Evolutionary conservation across 495 filamentous ascomycete genomes (phyloP).

Genomic region (Massariosphaeria phaeospora): DNA sequence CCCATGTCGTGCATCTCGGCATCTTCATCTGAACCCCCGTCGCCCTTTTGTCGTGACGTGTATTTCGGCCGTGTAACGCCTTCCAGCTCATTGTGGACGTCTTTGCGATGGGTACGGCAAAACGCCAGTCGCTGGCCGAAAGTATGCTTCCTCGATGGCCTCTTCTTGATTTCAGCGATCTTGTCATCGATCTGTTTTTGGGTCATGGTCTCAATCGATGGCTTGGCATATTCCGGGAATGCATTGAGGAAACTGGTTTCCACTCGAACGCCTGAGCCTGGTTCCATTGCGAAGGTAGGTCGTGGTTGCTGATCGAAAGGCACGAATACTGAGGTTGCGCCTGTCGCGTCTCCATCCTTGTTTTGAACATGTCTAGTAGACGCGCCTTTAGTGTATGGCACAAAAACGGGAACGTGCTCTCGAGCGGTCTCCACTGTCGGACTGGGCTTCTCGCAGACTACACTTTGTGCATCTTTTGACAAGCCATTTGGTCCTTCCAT

Average conservation of each 20-base stretch:
- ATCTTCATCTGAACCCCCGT: neutral
- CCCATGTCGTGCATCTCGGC: neutral
- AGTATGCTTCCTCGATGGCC: conserved; percentile 32
- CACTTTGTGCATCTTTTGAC: no score
- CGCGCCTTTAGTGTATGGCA: no score
- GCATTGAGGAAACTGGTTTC: conserved; percentile 24
- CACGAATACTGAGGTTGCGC: no score
- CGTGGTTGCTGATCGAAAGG: neutral
- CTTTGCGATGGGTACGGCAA: neutral
- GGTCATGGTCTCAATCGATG: conserved; percentile 6
- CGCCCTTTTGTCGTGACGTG: neutral
- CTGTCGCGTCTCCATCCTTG: no score
- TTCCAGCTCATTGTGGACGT: conserved; percentile 19
- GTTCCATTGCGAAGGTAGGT: neutral
- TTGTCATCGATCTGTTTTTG: conserved; percentile 20
- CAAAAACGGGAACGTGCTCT: no score
- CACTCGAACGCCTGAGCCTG: neutral
- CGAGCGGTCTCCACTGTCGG: no score
- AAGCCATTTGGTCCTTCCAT: no score
- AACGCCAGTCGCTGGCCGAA: conserved; percentile 23
- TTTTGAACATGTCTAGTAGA: no score
- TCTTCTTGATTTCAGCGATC: conserved; percentile 31
- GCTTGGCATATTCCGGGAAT: conserved; percentile 28
- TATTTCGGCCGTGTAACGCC: neutral
- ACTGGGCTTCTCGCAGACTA: no score